Evolutionary conservation across 345 rosid species (phyloP).

Genomic region (Anastatica hierochuntica): DNA sequence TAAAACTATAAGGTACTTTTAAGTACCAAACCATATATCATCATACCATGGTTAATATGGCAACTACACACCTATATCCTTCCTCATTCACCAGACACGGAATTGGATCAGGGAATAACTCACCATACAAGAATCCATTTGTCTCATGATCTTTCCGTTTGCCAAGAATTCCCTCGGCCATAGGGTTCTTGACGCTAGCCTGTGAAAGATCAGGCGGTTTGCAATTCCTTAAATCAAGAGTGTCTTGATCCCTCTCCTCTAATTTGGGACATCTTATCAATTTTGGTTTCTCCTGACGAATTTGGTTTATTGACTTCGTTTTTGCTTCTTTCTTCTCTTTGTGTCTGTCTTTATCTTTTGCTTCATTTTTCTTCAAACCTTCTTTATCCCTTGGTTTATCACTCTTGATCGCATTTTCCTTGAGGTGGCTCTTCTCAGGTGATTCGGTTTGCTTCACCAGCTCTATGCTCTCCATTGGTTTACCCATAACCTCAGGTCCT

Average conservation of each 20-base stretch:
- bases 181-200: constrained; percentile 9
- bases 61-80: too few species aligned
- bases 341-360: constrained; percentile 26
- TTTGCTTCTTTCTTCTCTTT: constrained; percentile 36
- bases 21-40: too few species aligned
- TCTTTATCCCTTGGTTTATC: constrained; percentile 30
- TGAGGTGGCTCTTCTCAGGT: constrained; percentile 29
- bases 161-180: background rate
- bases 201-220: constrained; percentile 8
- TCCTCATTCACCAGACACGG: too few species aligned
- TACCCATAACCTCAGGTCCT: constrained; percentile 27
- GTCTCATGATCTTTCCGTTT: background rate
- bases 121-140: background rate
- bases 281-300: constrained; percentile 29
- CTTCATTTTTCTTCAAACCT: constrained; percentile 30
- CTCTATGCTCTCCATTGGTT: constrained; percentile 29
- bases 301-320: constrained; percentile 23
- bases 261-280: constrained; percentile 10
- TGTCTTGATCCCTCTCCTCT: constrained; percentile 4
- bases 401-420: constrained; percentile 23
- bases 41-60: too few species aligned
- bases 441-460: constrained; percentile 26
- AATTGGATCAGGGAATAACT: too few species aligned
- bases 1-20: too few species aligned
- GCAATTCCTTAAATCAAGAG: background rate